Conservation (phyloP, 257 asterid species). For the Penstemon newberryi region DNA sequence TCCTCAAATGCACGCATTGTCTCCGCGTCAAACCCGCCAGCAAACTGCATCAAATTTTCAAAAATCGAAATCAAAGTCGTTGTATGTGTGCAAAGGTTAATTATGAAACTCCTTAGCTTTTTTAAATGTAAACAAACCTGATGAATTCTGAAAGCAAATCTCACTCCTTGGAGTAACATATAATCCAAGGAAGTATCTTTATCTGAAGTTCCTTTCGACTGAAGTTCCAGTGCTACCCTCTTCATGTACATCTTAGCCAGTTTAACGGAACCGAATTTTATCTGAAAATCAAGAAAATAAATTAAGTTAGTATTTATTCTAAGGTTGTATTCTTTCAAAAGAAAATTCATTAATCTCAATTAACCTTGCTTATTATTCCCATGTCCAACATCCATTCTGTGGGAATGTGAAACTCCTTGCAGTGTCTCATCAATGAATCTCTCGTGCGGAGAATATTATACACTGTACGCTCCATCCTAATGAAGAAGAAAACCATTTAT, state of each 20-base stretch:
- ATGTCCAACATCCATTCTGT: constrained; percentile 82
- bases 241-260: constrained; percentile 86
- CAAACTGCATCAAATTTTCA: constrained; percentile 59
- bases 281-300: constrained; percentile 40
- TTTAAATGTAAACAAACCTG: constrained; percentile 53
- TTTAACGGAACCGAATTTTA: constrained; percentile 79
- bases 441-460: constrained; percentile 69
- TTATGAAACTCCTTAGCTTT: background rate
- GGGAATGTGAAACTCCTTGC: constrained; percentile 82
- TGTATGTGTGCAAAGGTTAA: background rate
- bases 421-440: constrained; percentile 65
- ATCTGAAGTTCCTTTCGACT: constrained; percentile 64
- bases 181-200: constrained; percentile 87
- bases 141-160: constrained; percentile 94
- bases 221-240: constrained; percentile 86
- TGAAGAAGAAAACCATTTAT: constrained; percentile 4
- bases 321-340: no score
- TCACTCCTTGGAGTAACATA: constrained; percentile 87
- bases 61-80: background rate
- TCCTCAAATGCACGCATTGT: constrained; percentile 95
- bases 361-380: constrained; percentile 84
- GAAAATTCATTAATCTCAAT: background rate
- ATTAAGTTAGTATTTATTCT: background rate
- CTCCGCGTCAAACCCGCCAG: constrained; percentile 95
- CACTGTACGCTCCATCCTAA: constrained; percentile 81